Evolutionary conservation across 306 rosid species (phyloP).

Genomic region (Quercus robur): DNA sequence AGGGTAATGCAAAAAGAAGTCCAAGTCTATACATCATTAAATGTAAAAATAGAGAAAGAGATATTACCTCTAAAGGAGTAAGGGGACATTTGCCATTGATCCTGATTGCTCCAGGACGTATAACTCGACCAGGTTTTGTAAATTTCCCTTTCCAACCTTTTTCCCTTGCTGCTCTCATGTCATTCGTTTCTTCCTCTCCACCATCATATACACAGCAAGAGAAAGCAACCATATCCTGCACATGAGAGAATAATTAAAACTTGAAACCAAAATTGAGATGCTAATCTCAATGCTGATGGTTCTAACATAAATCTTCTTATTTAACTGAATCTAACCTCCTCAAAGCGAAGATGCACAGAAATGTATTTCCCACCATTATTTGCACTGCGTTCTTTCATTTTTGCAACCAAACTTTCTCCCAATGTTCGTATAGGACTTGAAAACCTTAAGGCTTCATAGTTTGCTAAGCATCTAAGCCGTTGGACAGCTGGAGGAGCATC

Average conservation of each 20-base stretch:
- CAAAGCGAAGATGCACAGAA: slow-evolving; percentile 96
- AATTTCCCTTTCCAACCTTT: slow-evolving; percentile 98
- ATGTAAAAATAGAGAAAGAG: background rate
- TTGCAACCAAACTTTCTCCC: slow-evolving; percentile 77
- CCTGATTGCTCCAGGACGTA: slow-evolving; percentile 97
- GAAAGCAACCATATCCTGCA: slow-evolving; percentile 99
- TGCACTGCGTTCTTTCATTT: slow-evolving; percentile 84
- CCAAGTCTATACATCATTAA: background rate
- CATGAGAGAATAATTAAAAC: slow-evolving; percentile 17
- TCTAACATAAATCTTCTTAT: background rate
- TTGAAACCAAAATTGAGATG: slow-evolving; percentile 20
- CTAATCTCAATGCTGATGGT: slow-evolving; percentile 4
- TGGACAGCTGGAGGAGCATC: slow-evolving; percentile 96
- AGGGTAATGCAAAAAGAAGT: background rate
- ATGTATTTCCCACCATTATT: slow-evolving; percentile 84
- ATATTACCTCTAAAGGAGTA: slow-evolving; percentile 84
- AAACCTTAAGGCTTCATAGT: slow-evolving; percentile 80
- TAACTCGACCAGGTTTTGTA: slow-evolving; percentile 91
- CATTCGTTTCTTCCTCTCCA: slow-evolving; percentile 69
- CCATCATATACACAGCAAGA: slow-evolving; percentile 96
- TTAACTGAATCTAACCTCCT: slow-evolving; percentile 65
- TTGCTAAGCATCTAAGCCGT: slow-evolving; percentile 90
- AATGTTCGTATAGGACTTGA: slow-evolving; percentile 57
- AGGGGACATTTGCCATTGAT: slow-evolving; percentile 97
- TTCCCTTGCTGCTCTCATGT: slow-evolving; percentile 95